Base-by-base conservation (phyloP, 2,329 filamentous ascomycete genomes). In the Dothiorella sarmentorum region DNA sequence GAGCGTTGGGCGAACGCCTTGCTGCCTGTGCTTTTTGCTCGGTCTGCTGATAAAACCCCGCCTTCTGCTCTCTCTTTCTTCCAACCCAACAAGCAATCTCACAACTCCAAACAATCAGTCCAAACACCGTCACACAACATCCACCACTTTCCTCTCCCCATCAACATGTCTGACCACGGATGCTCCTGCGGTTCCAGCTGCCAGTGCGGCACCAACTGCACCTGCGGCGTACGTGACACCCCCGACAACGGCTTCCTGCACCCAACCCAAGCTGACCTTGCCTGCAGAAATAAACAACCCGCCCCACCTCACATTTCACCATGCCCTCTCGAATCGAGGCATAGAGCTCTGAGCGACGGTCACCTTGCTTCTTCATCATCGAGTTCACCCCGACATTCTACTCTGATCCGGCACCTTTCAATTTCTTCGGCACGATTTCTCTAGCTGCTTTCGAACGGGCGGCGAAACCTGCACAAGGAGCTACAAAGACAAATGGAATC, bases 101-200 rank as follows among this genome's bases (percentile, higher is more conserved):
- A 37, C 52, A 43, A 10, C 52, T 17, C 18, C 27, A 26, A 20
- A 44, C 52, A 56, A n/a, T n/a, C 37, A 56, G 35, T 29, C 37
- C 15, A n/a, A 6, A 33, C 37, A 42, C 47, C 20, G 52, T 44
- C 33, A 42, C 37, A 43, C 38, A 26, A 56, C 52, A 56, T 33
- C 22, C 37, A 33, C 26, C 22, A 9, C 37, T 38, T 17, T 17
- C 18, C 38, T 52, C 29, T 42, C 11, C 27, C 56, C 33, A 55
- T 20, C 44, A 61, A 22, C 15, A 61, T 61, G 61, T 58, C 60
- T 49, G 60, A 61, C 45, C 60, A 61, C 56, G 44, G 44, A 27
- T 63, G 61, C 56, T 60, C 56, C 45, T 61, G 61, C 60, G 56
- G 61, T 26, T 65, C 63, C 59, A 62, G 45, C 60, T 68, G 66